Conservation (phyloP, 129 eudicot genomes). For the Pulicaria dysenterica region DNA sequence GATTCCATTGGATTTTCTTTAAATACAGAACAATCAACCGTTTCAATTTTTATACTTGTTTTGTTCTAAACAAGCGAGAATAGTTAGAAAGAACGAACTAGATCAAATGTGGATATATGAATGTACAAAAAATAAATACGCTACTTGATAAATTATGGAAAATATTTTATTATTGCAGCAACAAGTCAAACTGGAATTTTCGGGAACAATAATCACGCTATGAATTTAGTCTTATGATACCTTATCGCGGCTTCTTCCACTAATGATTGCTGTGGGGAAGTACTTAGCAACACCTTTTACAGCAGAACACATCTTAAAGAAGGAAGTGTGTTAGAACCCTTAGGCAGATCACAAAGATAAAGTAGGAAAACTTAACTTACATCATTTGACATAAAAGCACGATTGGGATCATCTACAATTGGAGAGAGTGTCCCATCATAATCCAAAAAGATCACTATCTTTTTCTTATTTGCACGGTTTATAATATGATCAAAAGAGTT, state of each 20-base stretch:
- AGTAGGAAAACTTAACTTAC: conserved; percentile 43
- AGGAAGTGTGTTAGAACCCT: conserved; percentile 21
- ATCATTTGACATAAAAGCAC: conserved; percentile 77
- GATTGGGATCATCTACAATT: conserved; percentile 85
- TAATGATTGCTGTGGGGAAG: conserved; percentile 83
- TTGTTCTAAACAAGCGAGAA: background rate
- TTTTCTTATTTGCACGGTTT: conserved; percentile 52
- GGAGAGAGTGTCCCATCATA: conserved; percentile 97
- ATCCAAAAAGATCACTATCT: conserved; percentile 75
- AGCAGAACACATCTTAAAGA: conserved; percentile 70
- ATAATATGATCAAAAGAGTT: conserved; percentile 52
- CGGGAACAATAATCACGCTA: background rate
- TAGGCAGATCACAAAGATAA: background rate
- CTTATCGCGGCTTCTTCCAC: conserved; percentile 89
- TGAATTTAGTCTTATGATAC: conserved; percentile 34
- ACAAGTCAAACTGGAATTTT: background rate
- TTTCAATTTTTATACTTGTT: background rate
- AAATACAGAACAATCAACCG: background rate
- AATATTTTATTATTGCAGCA: no score
- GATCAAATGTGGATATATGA: background rate
- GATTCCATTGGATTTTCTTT: background rate
- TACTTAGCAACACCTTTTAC: conserved; percentile 64
- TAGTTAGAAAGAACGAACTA: background rate
- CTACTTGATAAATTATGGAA: no score
- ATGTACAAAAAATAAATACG: background rate